Conservation (phyloP, 306 rosid genomes). For the Prinsepia uniflora region DNA sequence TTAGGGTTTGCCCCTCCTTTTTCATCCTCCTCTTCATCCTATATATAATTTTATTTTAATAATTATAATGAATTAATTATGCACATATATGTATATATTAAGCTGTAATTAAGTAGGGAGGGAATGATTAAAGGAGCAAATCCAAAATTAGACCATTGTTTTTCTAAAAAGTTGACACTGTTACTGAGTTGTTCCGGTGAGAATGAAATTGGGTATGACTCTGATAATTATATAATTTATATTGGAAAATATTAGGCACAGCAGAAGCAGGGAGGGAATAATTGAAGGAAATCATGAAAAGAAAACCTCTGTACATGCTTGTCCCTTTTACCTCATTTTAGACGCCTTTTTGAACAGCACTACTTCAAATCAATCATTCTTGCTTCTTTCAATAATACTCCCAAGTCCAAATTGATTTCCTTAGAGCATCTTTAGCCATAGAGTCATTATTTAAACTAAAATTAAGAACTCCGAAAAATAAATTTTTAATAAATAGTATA, state of each 20-base stretch:
- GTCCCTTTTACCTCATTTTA: not conserved
- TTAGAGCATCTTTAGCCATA: not conserved
- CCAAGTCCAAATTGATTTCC: not conserved
- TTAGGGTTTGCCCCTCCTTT: too few species aligned
- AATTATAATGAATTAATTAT: too few species aligned
- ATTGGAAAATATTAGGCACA: not conserved
- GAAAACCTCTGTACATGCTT: not conserved
- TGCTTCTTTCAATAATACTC: not conserved
- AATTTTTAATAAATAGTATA: too few species aligned
- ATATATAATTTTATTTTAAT: too few species aligned
- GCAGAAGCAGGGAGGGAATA: not conserved
- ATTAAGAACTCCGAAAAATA: too few species aligned
- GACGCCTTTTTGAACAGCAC: not conserved
- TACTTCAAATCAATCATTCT: not conserved
- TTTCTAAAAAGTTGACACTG: not conserved
- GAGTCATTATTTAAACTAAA: too few species aligned
- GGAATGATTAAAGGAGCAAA: not conserved
- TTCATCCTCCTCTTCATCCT: too few species aligned
- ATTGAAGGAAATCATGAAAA: constrained; percentile 6
- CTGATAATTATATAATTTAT: too few species aligned
- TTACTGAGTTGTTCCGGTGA: not conserved
- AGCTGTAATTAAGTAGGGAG: too few species aligned
- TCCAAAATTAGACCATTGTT: not conserved
- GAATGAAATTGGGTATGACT: not conserved
- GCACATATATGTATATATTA: too few species aligned